Base-by-base conservation (phyloP, 2,329 filamentous ascomycete species). In the Aspergillus ochraceus region DNA sequence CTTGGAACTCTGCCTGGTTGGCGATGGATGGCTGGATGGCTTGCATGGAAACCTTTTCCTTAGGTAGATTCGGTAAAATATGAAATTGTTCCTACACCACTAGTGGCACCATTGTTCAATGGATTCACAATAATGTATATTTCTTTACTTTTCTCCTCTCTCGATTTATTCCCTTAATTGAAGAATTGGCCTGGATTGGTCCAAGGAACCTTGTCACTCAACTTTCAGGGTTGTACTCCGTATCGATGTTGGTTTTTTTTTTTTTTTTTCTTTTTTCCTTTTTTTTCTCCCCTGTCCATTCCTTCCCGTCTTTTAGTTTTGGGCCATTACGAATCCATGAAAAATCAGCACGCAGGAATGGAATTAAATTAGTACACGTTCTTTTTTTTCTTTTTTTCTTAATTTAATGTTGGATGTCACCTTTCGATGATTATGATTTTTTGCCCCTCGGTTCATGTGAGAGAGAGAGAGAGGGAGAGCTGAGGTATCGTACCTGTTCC, bases 391-490 rank as follows among this genome's bases (percentile, higher is more conserved):
- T 42, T 42, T 42, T 42, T n/a, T n/a, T 42, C 14, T 42, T 42
- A 42, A 17, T 42, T 8, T 8, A 9, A 4, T 53, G 22, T 53
- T 36, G n/a, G 26, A 53, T 53, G 19, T 53, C n/a, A 24, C 20
- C 22, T 9, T 39, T 53, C 32, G 8, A 36, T 45, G 6, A 8
- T 39, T 53, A 45, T 45, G 22, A 12, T 4, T 42, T 45, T 24
- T 53, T 42, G 26, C 46, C 52, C 57, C 57, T 59, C 57, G 57
- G 57, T 59, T 54, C 57, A 59, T 59, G 57, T 59, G 57, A 59
- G 57, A 24, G 24, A 24, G 24, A 24, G 5, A 24, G 5, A 5
- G 5, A 29, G 8, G 26, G 26, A 29, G 26, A 59, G 52, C n/a
- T 24, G 22, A 29, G 26, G 19, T 6, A 6, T 32, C 30, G 36